Percentiles rank a stretch among this genome's conserved stretches.
Evolutionary conservation across 176 grass and related monocot genomes (phyloP).

Genomic region (Otatea glauca): DNA sequence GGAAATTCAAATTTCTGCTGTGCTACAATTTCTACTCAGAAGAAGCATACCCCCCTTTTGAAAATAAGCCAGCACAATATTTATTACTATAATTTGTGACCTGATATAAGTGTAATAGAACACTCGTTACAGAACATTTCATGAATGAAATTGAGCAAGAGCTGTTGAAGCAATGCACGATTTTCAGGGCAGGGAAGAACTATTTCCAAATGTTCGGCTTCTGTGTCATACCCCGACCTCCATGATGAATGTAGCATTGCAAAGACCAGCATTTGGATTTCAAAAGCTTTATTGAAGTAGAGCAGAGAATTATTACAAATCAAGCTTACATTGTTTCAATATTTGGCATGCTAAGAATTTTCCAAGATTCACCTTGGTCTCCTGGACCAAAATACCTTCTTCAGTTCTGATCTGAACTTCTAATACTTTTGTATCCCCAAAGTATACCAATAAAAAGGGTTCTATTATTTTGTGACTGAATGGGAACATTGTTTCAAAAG

Average conservation of each 20-base stretch:
- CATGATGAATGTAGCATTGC: not conserved
- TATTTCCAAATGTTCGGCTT: not conserved
- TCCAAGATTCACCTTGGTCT: not conserved
- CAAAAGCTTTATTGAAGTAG: not conserved
- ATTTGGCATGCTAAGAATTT: not conserved
- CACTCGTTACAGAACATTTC: not conserved
- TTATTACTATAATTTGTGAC: not conserved
- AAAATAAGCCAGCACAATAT: not conserved
- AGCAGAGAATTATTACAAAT: not conserved
- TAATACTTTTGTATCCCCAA: no score
- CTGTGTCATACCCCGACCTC: not conserved
- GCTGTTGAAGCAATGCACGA: not conserved
- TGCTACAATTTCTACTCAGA: not conserved
- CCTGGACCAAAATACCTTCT: no score
- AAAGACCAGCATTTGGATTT: not conserved
- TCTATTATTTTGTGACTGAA: no score
- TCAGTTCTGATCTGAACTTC: no score
- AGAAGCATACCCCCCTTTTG: not conserved
- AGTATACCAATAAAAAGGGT: no score
- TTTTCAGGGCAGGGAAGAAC: not conserved
- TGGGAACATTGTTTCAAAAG: no score
- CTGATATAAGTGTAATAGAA: not conserved
- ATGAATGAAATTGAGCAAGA: constrained; percentile 16
- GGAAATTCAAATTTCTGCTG: not conserved
- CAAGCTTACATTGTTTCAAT: not conserved